Conservation (phyloP, 139 green algal species). For the Trebouxia sp. region DNA sequence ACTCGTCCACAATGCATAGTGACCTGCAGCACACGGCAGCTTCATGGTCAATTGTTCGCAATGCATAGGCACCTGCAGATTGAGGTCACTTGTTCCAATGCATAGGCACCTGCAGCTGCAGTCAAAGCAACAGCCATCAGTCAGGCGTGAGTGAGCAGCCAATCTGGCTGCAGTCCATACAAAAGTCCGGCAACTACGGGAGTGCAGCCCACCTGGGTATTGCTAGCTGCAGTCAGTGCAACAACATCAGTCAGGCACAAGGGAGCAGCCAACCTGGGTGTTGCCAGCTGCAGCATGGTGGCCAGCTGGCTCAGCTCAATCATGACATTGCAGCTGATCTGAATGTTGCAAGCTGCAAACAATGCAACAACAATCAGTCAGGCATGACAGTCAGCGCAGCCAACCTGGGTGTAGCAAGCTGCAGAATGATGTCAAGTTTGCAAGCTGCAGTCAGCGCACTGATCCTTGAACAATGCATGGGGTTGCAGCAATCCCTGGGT, state of each 20-base stretch:
- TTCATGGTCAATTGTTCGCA: not conserved
- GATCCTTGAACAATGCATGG: no score
- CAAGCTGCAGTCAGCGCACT: no score
- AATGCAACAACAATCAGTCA: not conserved
- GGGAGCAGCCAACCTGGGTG: slow-evolving; percentile 35
- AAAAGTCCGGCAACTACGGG: no score
- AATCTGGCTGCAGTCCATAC: no score
- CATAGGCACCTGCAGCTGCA: no score
- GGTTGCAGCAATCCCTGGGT: no score
- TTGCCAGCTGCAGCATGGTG: slow-evolving; percentile 74
- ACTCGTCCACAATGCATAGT: slow-evolving; percentile 93
- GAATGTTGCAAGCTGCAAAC: not conserved
- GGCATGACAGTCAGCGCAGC: no score
- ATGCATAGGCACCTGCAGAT: not conserved
- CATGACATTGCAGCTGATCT: slow-evolving; percentile 74
- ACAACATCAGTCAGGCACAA: no score
- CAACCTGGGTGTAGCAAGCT: no score
- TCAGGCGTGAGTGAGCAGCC: no score
- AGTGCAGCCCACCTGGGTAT: no score
- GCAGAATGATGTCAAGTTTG: slow-evolving; percentile 80
- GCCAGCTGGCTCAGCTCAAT: slow-evolving; percentile 78
- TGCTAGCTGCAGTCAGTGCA: no score
- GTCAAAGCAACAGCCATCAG: not conserved
- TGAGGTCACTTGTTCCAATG: not conserved
- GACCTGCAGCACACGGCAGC: slow-evolving; percentile 48